A percentile compares a stretch with the other conserved stretches of the same genome.
Evolutionary conservation across 2,329 filamentous ascomycete genomes (phyloP).

Genomic region (Tolypocladium endophyticum): DNA sequence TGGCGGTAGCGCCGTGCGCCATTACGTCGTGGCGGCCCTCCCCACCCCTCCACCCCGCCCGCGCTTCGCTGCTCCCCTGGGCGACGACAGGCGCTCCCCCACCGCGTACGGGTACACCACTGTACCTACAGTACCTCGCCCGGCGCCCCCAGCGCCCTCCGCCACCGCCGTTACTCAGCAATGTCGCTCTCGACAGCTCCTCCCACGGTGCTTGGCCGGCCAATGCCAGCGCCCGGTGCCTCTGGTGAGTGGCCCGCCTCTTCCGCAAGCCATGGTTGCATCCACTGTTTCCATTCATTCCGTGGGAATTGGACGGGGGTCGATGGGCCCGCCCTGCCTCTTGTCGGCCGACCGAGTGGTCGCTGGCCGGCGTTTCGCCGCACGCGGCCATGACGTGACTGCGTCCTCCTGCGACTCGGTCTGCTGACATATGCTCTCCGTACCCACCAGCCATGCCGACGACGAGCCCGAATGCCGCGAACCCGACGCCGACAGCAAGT

Average conservation of each 20-base stretch:
- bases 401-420: constrained; percentile 3
- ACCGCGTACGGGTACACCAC: neutral
- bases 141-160: neutral
- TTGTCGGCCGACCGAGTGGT: neutral
- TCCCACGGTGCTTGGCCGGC: neutral
- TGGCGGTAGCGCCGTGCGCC: constrained; percentile 3
- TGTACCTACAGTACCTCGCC: neutral
- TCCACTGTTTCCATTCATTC: constrained; percentile 1
- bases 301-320: neutral
- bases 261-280: constrained; percentile 1
- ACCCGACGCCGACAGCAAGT: constrained; percentile 1
- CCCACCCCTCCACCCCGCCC: neutral
- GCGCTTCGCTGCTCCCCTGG: neutral
- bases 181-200: constrained; percentile 3
- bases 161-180: neutral
- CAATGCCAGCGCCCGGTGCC: constrained; percentile 1
- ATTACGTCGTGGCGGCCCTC: constrained; percentile 5
- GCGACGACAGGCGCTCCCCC: neutral
- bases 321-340: constrained; percentile 4
- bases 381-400: constrained; percentile 9
- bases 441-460: constrained; percentile 3
- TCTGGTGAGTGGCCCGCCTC: constrained; percentile 2
- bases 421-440: constrained; percentile 6
- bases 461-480: too few relatives aligned
- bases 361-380: neutral